These are phyloP conservation scores for Tremella yokohamensis DNA, from an alignment of 768 basidiomycete species.

Conservation along the genomic window DNA sequence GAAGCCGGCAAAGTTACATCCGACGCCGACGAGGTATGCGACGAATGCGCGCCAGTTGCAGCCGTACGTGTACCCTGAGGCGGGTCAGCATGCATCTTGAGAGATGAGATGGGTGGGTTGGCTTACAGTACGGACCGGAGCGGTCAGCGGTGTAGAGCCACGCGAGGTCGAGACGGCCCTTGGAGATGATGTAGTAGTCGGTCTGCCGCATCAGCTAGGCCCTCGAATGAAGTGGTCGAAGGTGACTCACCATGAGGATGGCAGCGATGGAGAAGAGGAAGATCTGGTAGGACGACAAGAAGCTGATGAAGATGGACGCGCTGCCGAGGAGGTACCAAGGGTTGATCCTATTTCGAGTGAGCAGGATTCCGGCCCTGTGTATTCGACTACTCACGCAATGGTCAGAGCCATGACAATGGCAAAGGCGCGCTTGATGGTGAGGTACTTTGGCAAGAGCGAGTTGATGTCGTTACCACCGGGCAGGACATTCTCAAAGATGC, in stretches of 20 bases:
- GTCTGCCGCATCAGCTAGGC: constrained; percentile 12
- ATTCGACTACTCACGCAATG: constrained; percentile 15
- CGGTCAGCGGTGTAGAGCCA: constrained; percentile 27
- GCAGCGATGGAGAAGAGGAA: constrained; percentile 20
- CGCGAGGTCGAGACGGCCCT: constrained; percentile 19
- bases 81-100: too few species aligned
- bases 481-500: constrained; percentile 34
- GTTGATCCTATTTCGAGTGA: constrained; percentile 13
- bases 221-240: constrained; percentile 4
- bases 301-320: constrained; percentile 33
- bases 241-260: not conserved
- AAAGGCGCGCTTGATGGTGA: constrained; percentile 36
- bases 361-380: not conserved
- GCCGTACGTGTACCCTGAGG: constrained; percentile 26
- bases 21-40: constrained; percentile 29
- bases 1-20: constrained; percentile 21
- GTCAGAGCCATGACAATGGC: constrained; percentile 32
- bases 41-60: constrained; percentile 25
- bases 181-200: constrained; percentile 33
- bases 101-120: too few species aligned
- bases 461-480: constrained; percentile 42
- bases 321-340: constrained; percentile 34
- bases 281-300: constrained; percentile 24
- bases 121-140: constrained; percentile 26
- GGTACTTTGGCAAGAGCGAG: constrained; percentile 26